A percentile compares a stretch with the other conserved stretches of the same genome.
These are phyloP conservation scores for Suillus fuscotomentosus DNA, from an alignment of 768 basidiomycete genomes.

Conservation along the genomic window DNA sequence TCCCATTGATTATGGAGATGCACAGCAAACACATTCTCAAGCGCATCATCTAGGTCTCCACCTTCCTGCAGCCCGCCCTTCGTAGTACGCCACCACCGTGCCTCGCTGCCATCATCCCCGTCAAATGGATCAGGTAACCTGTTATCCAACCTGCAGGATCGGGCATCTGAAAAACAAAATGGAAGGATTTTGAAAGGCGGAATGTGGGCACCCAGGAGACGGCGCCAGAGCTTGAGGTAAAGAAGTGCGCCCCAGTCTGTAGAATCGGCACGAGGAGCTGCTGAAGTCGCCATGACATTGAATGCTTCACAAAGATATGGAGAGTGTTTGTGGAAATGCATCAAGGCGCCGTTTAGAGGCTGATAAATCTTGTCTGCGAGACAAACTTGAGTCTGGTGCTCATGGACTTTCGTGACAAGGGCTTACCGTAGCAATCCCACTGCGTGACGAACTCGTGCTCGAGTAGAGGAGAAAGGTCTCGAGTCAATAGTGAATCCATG, in stretches of 20 bases:
- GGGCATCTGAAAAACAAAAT: constrained; percentile 92
- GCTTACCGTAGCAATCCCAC: constrained; percentile 96
- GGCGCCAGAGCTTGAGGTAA: constrained; percentile 89
- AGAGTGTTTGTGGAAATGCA: constrained; percentile 89
- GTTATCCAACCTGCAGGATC: constrained; percentile 90
- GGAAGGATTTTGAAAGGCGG: constrained; percentile 91
- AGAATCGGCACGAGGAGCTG: constrained; percentile 70
- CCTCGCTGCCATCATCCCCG: background rate
- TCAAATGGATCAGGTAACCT: constrained; percentile 89
- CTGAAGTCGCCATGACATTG: constrained; percentile 78
- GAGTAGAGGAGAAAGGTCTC: constrained; percentile 81
- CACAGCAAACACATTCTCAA: constrained; percentile 79
- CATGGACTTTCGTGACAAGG: background rate
- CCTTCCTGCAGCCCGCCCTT: constrained; percentile 51
- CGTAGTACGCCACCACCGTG: constrained; percentile 5
- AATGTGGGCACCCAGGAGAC: constrained; percentile 67
- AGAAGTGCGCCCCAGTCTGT: constrained; percentile 94
- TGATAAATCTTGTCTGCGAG: constrained; percentile 65
- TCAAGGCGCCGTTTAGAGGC: constrained; percentile 89
- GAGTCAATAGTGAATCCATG: constrained; percentile 92
- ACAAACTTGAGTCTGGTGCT: background rate
- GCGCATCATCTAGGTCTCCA: constrained; percentile 57
- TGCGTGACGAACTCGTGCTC: constrained; percentile 98
- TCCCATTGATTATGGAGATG: constrained; percentile 97
- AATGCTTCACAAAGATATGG: constrained; percentile 98